A percentile compares a stretch with the other conserved stretches of the same genome.
These are phyloP conservation scores for Diaporthe capsici DNA, from an alignment of 2,329 filamentous ascomycete species.

Conservation along the genomic window DNA sequence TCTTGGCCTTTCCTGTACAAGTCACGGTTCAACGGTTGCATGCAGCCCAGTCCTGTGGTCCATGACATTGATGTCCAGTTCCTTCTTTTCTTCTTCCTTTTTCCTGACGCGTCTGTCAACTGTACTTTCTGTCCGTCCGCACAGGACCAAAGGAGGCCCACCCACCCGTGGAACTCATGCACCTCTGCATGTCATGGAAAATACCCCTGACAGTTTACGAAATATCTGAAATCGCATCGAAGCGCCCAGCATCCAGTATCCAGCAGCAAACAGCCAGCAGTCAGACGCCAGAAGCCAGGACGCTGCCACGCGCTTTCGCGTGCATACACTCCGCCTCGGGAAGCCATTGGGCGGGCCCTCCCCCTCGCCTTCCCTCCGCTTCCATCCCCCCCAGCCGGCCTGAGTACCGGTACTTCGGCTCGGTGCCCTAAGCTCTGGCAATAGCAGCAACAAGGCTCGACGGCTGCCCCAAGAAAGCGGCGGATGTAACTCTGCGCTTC, in stretches of 20 bases:
- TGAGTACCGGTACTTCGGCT: constrained; percentile 34
- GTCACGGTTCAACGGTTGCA: constrained; percentile 18
- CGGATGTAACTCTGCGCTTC: constrained; percentile 35
- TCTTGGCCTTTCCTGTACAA: constrained; percentile 6
- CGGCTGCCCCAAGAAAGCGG: constrained; percentile 18
- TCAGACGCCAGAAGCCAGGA: constrained; percentile 1
- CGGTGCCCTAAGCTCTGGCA: not conserved
- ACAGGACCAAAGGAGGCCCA: constrained; percentile 4
- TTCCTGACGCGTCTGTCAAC: not conserved
- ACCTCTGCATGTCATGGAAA: constrained; percentile 23
- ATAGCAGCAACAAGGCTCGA: constrained; percentile 3
- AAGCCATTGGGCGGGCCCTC: constrained; percentile 15
- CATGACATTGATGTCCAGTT: not conserved
- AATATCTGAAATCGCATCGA: constrained; percentile 15
- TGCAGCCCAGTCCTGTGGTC: constrained; percentile 13
- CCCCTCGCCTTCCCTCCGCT: not conserved
- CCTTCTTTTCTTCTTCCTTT: not conserved
- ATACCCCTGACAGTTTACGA: constrained; percentile 27
- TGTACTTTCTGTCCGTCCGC: constrained; percentile 2
- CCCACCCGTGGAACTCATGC: constrained; percentile 25
- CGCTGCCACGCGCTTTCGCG: not conserved
- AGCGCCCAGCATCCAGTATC: not conserved
- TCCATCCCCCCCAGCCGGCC: not conserved
- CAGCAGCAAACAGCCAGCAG: not conserved
- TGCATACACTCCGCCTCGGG: constrained; percentile 10